These are phyloP conservation scores for Odontarrhena argentea DNA, from an alignment of 345 rosid genomes.

Conservation along the genomic window DNA sequence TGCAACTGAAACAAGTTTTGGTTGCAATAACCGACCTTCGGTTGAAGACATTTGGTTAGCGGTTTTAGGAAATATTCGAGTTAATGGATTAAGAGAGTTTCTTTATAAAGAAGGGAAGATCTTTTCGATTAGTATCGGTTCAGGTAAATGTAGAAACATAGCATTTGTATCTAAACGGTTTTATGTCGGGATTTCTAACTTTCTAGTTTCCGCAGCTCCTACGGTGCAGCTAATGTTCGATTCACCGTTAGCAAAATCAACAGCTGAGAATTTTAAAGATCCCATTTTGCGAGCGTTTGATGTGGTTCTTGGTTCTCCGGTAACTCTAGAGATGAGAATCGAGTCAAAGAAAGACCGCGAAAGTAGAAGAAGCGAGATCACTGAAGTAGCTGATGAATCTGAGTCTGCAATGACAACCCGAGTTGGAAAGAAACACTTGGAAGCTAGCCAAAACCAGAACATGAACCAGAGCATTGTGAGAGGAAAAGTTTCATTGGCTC, in stretches of 20 bases:
- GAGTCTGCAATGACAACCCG: slow-evolving; percentile 29
- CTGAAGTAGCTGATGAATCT: slow-evolving; percentile 54
- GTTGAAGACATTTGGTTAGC: slow-evolving; percentile 87
- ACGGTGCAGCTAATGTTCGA: slow-evolving; percentile 75
- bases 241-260: slow-evolving; percentile 57
- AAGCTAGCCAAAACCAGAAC: slow-evolving; percentile 38
- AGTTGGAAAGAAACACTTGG: slow-evolving; percentile 53
- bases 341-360: slow-evolving; percentile 48
- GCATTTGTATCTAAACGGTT: slow-evolving; percentile 14
- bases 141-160: slow-evolving; percentile 53
- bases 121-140: slow-evolving; percentile 75
- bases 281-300: slow-evolving; percentile 84
- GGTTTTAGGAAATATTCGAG: slow-evolving; percentile 64
- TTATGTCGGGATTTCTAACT: slow-evolving; percentile 1
- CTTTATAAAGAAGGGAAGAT: slow-evolving; percentile 83
- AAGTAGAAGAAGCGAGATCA: slow-evolving; percentile 67
- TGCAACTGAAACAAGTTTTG: background rate
- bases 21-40: slow-evolving; percentile 46
- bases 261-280: slow-evolving; percentile 70
- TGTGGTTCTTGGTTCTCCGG: slow-evolving; percentile 71
- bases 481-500: slow-evolving; percentile 87
- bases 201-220: slow-evolving; percentile 67
- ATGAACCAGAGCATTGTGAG: slow-evolving; percentile 81
- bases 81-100: slow-evolving; percentile 61
- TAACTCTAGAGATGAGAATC: slow-evolving; percentile 78